Base-by-base conservation (phyloP, 768 basidiomycete genomes). In the Holtermannia corniformis region DNA sequence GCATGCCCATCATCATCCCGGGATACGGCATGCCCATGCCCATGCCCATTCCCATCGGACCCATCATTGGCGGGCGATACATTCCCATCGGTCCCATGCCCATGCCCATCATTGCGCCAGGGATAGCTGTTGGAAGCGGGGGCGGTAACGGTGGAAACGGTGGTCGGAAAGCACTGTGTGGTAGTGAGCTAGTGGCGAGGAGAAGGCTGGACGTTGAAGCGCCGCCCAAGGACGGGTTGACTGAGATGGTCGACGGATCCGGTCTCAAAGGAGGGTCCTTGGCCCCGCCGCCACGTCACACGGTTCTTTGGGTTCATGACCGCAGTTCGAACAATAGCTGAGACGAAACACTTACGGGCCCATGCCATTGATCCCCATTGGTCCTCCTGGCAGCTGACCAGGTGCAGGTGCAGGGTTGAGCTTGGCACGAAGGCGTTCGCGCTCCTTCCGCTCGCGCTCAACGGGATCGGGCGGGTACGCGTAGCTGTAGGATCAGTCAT, bases 71-170 rank as follows among this genome's bases (percentile, higher is more conserved):
- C 20, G 14, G 12, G 4, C 23, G 26, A 1, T 48, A 44, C 59
- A 60, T 53, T 1, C 47, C 49, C 10, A 51, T 52, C 52, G 54
- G 54, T 16, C 47, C 47, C 59, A 60, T 54, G 1, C 55, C 55
- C 54, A 51, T 50, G 5, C 55, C 44, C 48, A 40, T 49, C 32
- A 37, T 37, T 37, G 32, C 32, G 32, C 32, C 32, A 7, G 32
- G 32, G 32, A 37, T 37, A 37, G 32, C 32, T 7, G 32, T 37
- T 37, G 32, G 32, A 16, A 37, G 7, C 7, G 32, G 32, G 7
- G 32, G 32, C 32, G 32, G 32, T 37, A 37, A 16, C 16, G 32
- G 32, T 37, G 32, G 32, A 37, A 37, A 37, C 7, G 32, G 32
- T 37, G 32, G 32, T 37, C 32, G 32, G 32, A 37, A 37, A 37